Base-by-base conservation (phyloP, 768 basidiomycete species). In the Sistotremastrum niveocremeum region DNA sequence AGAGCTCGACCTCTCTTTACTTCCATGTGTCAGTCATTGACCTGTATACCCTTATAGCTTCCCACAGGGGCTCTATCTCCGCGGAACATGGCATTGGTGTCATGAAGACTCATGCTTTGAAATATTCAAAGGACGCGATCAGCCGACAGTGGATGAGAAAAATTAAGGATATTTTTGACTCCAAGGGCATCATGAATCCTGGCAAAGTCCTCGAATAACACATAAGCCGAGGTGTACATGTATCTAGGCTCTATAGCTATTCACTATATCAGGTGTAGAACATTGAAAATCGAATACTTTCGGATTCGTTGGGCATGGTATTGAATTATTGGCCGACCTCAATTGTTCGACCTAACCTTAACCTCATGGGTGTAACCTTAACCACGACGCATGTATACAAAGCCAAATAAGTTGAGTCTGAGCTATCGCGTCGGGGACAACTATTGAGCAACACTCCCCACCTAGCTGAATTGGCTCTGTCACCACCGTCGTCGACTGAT, bases 61-160 rank as follows among this genome's bases (percentile, higher is more conserved):
- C 76, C 1, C 73, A 84, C 57, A 74, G 79, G 43, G 94, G 94
- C 6, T 97, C 94, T 0, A 78, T 99, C 52, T 97, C 93, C 5
- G 94, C 94, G 2, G 94, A 99, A 59, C 94, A 99, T 60, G 94
- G 94, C 4, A 80, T 99, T 45, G 93, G 94, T n/a, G 73, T 81
- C 0, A 89, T 89, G 84, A 98, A 98, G 67, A 84, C 85, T 0
- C 79, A 84, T 46, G 87, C 88, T 10, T 75, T 98, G 20, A 73
- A 72, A 36, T 98, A 95, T 63, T 89, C 88, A 5, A 95, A 97
- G 65, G 73, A 67, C 49, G 66, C 71, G 6, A 73, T 77, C 28
- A 87, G 83, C 57, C 83, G 97, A 53, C 82, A 75, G 42, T 68
- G 81, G 69, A 99, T 99, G 94, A 83, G 74, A 64, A 80, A 72